Evolutionary conservation across 73 alveolate genomes (phyloP).

Genomic region (Effrenium voratum): DNA sequence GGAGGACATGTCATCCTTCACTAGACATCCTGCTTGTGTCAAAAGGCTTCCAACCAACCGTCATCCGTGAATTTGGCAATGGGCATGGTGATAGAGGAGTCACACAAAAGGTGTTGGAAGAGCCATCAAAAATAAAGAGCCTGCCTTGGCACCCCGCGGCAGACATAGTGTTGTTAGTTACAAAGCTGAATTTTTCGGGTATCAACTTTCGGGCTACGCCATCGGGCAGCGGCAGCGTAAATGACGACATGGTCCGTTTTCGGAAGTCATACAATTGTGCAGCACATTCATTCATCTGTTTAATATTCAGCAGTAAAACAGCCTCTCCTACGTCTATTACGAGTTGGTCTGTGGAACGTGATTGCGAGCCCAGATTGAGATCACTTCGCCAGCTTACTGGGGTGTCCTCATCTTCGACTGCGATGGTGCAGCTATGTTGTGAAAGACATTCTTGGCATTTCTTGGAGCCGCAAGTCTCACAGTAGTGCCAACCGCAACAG

Average conservation of each 20-base stretch:
- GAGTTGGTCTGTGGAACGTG: not conserved
- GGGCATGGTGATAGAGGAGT: not conserved
- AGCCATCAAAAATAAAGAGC: not conserved
- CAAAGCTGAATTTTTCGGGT: not conserved
- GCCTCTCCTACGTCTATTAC: conserved; percentile 16
- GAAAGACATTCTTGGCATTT: not conserved
- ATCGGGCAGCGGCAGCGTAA: not conserved
- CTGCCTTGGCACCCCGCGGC: conserved; percentile 1
- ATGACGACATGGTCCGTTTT: not conserved
- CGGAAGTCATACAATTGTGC: not conserved
- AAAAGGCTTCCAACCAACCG: not conserved
- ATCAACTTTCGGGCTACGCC: not conserved
- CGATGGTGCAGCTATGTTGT: not conserved
- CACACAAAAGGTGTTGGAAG: not conserved
- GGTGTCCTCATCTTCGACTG: conserved; percentile 4
- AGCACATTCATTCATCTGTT: not conserved
- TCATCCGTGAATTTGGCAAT: not conserved
- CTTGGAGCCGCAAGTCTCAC: conserved; percentile 1
- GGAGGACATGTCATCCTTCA: not conserved
- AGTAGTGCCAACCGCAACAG: not conserved
- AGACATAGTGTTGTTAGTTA: not conserved
- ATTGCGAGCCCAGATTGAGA: not conserved
- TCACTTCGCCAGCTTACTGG: conserved; percentile 1
- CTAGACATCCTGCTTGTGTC: not conserved
- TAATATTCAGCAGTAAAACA: not conserved